These are phyloP conservation scores for Balamuthia mandrillaris DNA, from an alignment of 208 protist genomes.

Conservation along the genomic window DNA sequence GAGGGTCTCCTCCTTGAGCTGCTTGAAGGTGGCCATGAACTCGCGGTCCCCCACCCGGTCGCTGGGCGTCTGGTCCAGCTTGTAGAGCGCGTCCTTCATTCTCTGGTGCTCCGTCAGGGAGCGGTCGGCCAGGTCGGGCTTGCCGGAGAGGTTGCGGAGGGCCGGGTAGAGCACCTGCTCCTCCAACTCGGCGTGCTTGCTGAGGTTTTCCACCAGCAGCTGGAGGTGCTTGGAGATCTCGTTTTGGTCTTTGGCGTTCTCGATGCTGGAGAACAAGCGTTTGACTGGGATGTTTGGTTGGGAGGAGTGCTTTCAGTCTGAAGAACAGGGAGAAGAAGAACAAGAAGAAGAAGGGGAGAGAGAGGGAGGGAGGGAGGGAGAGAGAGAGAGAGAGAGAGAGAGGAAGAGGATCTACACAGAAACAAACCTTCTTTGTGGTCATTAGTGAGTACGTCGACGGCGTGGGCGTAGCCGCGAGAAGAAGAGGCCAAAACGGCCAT, in stretches of 20 bases:
- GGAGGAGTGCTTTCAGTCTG: no score
- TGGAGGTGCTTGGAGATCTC: slow-evolving; percentile 16
- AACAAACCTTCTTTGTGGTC: not conserved
- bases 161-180: slow-evolving; percentile 23
- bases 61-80: no score
- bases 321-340: not conserved
- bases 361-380: not conserved
- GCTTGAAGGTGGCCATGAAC: not conserved
- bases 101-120: not conserved
- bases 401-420: not conserved
- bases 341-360: not conserved
- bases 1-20: not conserved
- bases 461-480: no score
- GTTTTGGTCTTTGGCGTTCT: not conserved
- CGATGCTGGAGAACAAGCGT: no score
- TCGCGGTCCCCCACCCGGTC: not conserved
- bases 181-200: not conserved
- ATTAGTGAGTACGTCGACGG: not conserved
- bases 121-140: not conserved
- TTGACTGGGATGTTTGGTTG: no score
- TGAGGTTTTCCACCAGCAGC: not conserved
- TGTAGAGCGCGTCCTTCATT: slow-evolving; percentile 10
- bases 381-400: no score
- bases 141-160: not conserved
- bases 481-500: no score